These are phyloP conservation scores for Papilionanthe hybrid DNA, from an alignment of 116 monocot genomes.

Conservation along the genomic window DNA sequence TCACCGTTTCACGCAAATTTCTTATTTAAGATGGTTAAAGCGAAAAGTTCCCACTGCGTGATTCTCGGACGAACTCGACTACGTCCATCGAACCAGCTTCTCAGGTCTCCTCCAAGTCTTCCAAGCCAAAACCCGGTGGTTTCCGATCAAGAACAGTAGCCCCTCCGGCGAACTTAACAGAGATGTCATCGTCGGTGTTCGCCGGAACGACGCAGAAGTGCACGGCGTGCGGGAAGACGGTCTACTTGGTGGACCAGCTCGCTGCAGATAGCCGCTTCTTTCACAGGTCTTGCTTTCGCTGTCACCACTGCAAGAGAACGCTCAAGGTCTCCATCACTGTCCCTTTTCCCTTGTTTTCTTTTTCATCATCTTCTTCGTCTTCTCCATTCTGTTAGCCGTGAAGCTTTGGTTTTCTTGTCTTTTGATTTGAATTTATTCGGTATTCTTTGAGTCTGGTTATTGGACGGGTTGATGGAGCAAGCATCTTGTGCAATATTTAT, in stretches of 20 bases:
- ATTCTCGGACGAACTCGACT: background rate
- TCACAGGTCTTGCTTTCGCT: slow-evolving; percentile 14
- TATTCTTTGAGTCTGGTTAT: background rate
- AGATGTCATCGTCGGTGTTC: background rate
- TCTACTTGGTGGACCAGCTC: slow-evolving; percentile 18
- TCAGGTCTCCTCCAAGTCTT: background rate
- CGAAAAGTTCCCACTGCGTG: background rate
- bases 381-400: background rate
- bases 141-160: background rate
- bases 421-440: background rate
- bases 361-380: background rate
- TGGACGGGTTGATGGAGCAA: background rate
- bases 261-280: slow-evolving; percentile 13
- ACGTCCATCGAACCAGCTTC: no score
- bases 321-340: slow-evolving; percentile 7
- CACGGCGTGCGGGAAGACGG: slow-evolving; percentile 17
- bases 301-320: slow-evolving; percentile 19
- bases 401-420: background rate
- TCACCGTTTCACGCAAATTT: no score
- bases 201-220: slow-evolving; percentile 17
- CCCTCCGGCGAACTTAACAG: background rate
- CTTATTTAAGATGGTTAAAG: no score
- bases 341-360: background rate
- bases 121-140: background rate
- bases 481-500: background rate